These are phyloP conservation scores for Schrenkiella parvula DNA, from an alignment of 345 rosid species.

Conservation along the genomic window DNA sequence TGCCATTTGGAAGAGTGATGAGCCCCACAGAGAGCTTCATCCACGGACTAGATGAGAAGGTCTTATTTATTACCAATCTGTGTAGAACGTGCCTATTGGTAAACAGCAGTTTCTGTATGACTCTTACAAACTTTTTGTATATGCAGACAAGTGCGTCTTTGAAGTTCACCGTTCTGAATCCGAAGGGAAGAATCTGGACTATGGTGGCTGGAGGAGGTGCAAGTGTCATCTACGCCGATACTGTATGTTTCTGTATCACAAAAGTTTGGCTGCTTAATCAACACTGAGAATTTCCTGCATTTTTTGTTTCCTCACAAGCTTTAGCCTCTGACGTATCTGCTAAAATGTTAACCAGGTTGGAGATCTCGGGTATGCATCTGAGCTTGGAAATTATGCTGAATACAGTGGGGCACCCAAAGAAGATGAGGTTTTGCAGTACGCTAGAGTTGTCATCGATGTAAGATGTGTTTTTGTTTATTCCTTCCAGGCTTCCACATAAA, in stretches of 20 bases:
- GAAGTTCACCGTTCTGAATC: conserved; percentile 94
- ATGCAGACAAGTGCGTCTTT: conserved; percentile 92
- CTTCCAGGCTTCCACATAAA: neutral
- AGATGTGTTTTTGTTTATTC: conserved; percentile 14
- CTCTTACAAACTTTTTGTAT: neutral
- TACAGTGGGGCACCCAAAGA: conserved; percentile 99
- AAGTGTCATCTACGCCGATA: conserved; percentile 95
- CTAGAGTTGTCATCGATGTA: conserved; percentile 97
- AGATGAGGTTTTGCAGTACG: conserved; percentile 94
- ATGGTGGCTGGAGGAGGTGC: conserved; percentile 99
- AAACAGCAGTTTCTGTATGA: neutral
- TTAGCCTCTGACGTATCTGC: neutral
- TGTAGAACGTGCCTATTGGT: neutral
- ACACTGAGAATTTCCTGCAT: neutral
- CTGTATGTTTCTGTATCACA: conserved; percentile 43
- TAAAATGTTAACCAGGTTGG: conserved; percentile 58
- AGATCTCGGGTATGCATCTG: conserved; percentile 86
- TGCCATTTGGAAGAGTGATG: conserved; percentile 98
- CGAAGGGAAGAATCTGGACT: conserved; percentile 91
- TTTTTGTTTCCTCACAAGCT: neutral
- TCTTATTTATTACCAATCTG: conserved; percentile 23
- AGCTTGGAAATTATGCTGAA: conserved; percentile 93
- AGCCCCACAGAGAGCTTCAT: conserved; percentile 80
- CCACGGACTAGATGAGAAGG: conserved; percentile 98
- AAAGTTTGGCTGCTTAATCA: neutral